Percentiles rank a stretch among this genome's conserved stretches.
Conservation (phyloP, 768 basidiomycete species). For the Saitozyma podzolica region DNA sequence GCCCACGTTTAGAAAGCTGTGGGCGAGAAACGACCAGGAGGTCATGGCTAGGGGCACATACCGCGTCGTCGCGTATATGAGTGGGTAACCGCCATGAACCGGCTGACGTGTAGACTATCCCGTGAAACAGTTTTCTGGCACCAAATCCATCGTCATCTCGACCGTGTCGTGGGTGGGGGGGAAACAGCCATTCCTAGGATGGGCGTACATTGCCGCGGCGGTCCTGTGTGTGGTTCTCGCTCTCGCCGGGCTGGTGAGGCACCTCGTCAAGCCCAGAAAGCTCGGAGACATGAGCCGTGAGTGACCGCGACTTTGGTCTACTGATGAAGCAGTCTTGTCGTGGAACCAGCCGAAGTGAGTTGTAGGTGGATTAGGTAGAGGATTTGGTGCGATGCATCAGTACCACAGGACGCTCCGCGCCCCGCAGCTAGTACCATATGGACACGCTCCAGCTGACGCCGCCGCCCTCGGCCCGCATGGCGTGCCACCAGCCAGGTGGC, state of each 20-base stretch:
- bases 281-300: conserved; percentile 51
- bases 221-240: conserved; percentile 84
- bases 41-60: conserved; percentile 73
- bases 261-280: conserved; percentile 82
- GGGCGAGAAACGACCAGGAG: conserved; percentile 81
- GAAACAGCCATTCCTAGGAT: conserved; percentile 96
- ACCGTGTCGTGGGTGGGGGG: conserved; percentile 99
- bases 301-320: conserved; percentile 6
- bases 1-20: conserved; percentile 95
- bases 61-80: conserved; percentile 71
- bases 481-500: conserved; percentile 65
- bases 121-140: conserved; percentile 83
- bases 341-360: conserved; percentile 44
- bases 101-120: conserved; percentile 73
- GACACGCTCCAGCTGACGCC: conserved; percentile 48
- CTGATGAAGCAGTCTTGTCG: conserved; percentile 40
- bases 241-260: conserved; percentile 81
- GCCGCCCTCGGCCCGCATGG: conserved; percentile 47
- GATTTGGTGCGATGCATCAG: conserved; percentile 2
- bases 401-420: background rate
- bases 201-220: conserved; percentile 92
- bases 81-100: conserved; percentile 57
- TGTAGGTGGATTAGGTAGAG: background rate
- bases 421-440: conserved; percentile 42
- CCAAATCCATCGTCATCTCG: conserved; percentile 94